Evolutionary conservation across 2,329 filamentous ascomycete genomes (phyloP).

Genomic region (Diaporthe ilicicola): DNA sequence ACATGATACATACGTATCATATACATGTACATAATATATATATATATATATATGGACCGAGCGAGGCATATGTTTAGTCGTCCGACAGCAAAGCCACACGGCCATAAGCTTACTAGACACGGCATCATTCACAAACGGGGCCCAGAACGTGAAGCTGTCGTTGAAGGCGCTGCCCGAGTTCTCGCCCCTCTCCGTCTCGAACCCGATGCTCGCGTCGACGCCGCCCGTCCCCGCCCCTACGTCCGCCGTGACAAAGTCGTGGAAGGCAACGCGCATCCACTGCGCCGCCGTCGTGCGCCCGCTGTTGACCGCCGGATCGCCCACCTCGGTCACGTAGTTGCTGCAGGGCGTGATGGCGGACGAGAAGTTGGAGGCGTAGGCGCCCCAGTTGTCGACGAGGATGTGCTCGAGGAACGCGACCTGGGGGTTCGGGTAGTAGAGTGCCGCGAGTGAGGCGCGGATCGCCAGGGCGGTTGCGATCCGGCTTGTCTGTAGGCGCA

Average conservation of each 20-base stretch:
- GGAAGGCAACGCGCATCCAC: conserved; percentile 41
- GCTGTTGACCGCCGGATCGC: background rate
- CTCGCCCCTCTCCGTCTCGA: conserved; percentile 40
- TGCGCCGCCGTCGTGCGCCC: conserved; percentile 28
- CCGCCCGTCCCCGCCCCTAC: conserved; percentile 39
- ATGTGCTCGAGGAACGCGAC: conserved; percentile 13
- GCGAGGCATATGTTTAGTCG: no score
- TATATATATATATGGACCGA: no score
- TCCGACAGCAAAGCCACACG: background rate
- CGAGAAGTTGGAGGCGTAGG: conserved; percentile 19
- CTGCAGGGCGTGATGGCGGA: conserved; percentile 18
- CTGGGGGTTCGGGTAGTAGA: background rate
- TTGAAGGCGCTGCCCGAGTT: conserved; percentile 42
- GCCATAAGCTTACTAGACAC: conserved; percentile 37
- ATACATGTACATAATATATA: no score
- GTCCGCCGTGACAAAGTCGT: conserved; percentile 42
- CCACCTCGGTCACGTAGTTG: conserved; percentile 22
- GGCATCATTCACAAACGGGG: conserved; percentile 41
- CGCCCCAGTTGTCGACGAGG: conserved; percentile 21
- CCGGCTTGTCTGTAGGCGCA: background rate
- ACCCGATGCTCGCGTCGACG: conserved; percentile 42
- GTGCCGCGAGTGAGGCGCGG: background rate
- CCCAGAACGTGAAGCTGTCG: conserved; percentile 40
- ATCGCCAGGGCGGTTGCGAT: background rate
- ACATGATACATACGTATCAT: no score